Conservation (phyloP, 208 protist species). For the Histomonas meleagridis region DNA sequence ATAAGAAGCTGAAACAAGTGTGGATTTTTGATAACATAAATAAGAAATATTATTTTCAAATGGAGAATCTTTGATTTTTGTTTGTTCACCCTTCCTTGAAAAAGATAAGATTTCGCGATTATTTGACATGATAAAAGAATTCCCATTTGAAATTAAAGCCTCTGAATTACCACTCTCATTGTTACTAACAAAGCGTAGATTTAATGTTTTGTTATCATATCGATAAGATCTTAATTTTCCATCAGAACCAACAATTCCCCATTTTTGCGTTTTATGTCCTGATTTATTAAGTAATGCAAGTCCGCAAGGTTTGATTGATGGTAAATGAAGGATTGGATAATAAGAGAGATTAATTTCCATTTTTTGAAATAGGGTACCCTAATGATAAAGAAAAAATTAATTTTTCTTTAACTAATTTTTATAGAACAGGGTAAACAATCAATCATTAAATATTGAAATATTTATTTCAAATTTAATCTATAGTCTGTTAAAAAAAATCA, state of each 20-base stretch:
- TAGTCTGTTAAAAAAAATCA: no score
- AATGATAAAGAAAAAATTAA: no score
- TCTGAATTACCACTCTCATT: not conserved
- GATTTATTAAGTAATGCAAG: not conserved
- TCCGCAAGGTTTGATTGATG: not conserved
- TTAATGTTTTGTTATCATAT: not conserved
- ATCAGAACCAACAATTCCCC: not conserved
- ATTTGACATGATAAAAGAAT: not conserved
- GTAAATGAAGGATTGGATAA: not conserved
- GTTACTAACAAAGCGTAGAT: not conserved
- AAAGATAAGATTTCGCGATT: not conserved
- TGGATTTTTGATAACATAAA: not conserved
- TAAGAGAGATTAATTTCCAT: slow-evolving; percentile 24
- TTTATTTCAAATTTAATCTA: no score
- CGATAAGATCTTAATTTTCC: not conserved
- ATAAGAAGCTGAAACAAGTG: not conserved
- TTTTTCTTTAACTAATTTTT: no score
- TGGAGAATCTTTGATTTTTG: not conserved
- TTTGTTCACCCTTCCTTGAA: not conserved
- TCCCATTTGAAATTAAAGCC: not conserved
- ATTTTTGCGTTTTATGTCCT: not conserved
- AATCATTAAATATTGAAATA: no score
- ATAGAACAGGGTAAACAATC: no score
- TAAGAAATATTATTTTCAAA: not conserved
- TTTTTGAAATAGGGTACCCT: no score